A percentile compares a stretch with the other conserved stretches of the same genome.
Conservation (phyloP, 805 yeast genomes). For the Kodamaea nitidulidarum region DNA sequence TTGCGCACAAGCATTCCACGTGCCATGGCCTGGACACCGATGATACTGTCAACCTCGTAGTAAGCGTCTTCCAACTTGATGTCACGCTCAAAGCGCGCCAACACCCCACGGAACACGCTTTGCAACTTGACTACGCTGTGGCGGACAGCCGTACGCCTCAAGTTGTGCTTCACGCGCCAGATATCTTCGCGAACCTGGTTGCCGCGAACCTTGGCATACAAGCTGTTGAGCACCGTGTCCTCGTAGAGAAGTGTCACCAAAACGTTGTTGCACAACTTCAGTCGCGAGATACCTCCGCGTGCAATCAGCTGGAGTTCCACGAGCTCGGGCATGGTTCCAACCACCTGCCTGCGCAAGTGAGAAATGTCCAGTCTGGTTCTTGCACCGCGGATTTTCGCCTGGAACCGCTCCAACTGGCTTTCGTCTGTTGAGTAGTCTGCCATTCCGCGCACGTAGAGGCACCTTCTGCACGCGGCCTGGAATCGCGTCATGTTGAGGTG, state of each 20-base stretch:
- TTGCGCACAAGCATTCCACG: slow-evolving; percentile 48
- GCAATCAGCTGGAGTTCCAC: slow-evolving; percentile 39
- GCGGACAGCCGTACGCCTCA: slow-evolving; percentile 11
- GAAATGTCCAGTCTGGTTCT: slow-evolving; percentile 21
- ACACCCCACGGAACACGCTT: slow-evolving; percentile 58
- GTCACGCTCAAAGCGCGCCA: slow-evolving; percentile 55
- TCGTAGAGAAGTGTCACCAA: slow-evolving; percentile 39
- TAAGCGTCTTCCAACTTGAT: slow-evolving; percentile 51
- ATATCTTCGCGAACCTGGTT: slow-evolving; percentile 16
- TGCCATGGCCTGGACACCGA: slow-evolving; percentile 49
- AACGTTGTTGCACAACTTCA: slow-evolving; percentile 39
- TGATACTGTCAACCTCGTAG: slow-evolving; percentile 35
- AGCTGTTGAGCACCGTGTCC: slow-evolving; percentile 32
- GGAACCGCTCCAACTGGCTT: slow-evolving; percentile 25
- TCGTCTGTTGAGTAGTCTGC: slow-evolving; percentile 6
- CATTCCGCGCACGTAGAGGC: slow-evolving; percentile 16
- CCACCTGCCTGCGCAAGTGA: slow-evolving; percentile 14
- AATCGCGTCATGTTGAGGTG: slow-evolving; percentile 19
- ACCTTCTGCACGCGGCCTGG: slow-evolving; percentile 30
- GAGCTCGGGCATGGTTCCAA: slow-evolving; percentile 8
- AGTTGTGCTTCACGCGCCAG: neutral
- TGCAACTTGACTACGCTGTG: slow-evolving; percentile 39
- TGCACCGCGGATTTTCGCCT: slow-evolving; percentile 36
- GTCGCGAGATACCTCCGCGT: slow-evolving; percentile 44
- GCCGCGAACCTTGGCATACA: slow-evolving; percentile 46